phyloP scores from a whole-genome alignment of 2,329 filamentous ascomycete species.

The Phaeosphaeriaceae sp. region DNA sequence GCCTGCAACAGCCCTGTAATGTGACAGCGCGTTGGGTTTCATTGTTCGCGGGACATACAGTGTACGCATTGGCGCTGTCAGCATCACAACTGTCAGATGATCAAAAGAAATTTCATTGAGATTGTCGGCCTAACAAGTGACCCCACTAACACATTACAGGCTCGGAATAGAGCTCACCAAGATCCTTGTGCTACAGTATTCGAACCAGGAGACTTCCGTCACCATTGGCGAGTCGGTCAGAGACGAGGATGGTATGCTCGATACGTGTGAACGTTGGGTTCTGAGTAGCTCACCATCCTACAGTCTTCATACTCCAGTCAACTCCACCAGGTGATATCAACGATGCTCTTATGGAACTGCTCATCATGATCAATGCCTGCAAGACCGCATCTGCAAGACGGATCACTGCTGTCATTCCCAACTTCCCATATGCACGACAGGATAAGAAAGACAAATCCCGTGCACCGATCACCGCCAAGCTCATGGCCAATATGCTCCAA shows the following conservation, averaged over 20 bases:
- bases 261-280: conserved; percentile 3
- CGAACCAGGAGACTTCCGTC: conserved; percentile 86
- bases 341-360: conserved; percentile 95
- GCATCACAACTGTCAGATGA: background rate
- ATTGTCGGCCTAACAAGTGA: background rate
- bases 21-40: background rate
- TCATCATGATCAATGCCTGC: conserved; percentile 98
- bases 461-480: conserved; percentile 93
- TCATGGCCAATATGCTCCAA: conserved; percentile 97
- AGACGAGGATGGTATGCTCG: conserved; percentile 82
- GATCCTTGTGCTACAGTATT: conserved; percentile 83
- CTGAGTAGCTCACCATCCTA: conserved; percentile 27
- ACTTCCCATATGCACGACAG: conserved; percentile 95
- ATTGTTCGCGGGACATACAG: background rate
- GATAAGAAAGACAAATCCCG: conserved; percentile 97
- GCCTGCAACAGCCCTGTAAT: background rate
- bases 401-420: conserved; percentile 94
- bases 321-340: conserved; percentile 96
- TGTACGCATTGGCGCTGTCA: background rate
- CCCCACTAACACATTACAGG: conserved; percentile 53
- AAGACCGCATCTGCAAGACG: conserved; percentile 84
- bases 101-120: background rate
- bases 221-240: conserved; percentile 95
- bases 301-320: conserved; percentile 94
- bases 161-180: conserved; percentile 80